Evolutionary conservation across 2,329 filamentous ascomycete species (phyloP).

Genomic region (Penicillium hordei): DNA sequence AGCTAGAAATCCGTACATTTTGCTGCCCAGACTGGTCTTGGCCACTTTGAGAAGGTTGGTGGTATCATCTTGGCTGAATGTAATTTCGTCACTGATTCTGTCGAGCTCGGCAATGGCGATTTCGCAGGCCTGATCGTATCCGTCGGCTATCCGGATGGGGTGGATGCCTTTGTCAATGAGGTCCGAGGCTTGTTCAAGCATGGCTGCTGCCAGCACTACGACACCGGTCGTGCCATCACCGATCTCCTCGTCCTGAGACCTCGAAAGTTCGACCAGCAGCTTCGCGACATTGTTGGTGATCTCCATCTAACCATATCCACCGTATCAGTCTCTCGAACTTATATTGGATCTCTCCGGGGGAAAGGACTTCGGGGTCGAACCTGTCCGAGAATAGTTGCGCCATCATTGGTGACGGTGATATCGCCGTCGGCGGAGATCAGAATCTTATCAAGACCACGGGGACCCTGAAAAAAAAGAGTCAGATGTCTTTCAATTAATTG

Average conservation of each 20-base stretch:
- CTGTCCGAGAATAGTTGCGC: conserved; percentile 89
- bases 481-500: conserved; percentile 4
- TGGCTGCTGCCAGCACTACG: conserved; percentile 88
- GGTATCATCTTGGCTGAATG: conserved; percentile 77
- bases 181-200: conserved; percentile 94
- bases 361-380: conserved; percentile 35
- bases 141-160: conserved; percentile 96
- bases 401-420: conserved; percentile 98
- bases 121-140: conserved; percentile 96
- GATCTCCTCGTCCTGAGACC: conserved; percentile 98
- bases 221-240: conserved; percentile 98
- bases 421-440: conserved; percentile 97
- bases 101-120: conserved; percentile 92
- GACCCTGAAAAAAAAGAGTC: conserved; percentile 57
- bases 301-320: conserved; percentile 71
- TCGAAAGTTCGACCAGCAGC: conserved; percentile 92
- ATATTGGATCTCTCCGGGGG: background rate
- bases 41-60: conserved; percentile 91
- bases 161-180: conserved; percentile 99
- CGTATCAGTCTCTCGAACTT: conserved; percentile 16
- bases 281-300: conserved; percentile 98
- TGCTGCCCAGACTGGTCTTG: conserved; percentile 92
- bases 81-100: conserved; percentile 85
- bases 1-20: conserved; percentile 62
- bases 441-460: conserved; percentile 97